Evolutionary conservation across 495 filamentous ascomycete genomes (phyloP).

Genomic region (Bryoglossum gracile): DNA sequence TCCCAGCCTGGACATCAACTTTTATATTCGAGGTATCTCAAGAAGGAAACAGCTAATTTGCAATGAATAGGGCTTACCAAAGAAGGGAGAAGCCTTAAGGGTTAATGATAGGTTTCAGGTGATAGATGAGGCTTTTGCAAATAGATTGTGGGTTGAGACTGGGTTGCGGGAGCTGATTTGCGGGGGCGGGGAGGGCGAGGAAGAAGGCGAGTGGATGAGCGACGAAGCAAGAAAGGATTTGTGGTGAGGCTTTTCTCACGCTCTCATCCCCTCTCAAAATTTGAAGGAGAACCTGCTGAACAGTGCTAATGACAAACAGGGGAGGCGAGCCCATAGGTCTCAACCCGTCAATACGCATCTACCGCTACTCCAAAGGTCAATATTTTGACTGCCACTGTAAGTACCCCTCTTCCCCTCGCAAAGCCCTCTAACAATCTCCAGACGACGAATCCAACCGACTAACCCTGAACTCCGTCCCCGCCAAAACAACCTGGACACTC

Average conservation of each 20-base stretch:
- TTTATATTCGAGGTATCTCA: too few species aligned
- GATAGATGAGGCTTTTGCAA: conserved; percentile 66
- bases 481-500: conserved; percentile 86
- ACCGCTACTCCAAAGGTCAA: conserved; percentile 81
- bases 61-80: too few species aligned
- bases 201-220: conserved; percentile 14
- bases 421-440: conserved; percentile 24
- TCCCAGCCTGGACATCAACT: too few species aligned
- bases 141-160: conserved; percentile 62
- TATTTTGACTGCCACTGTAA: conserved; percentile 86
- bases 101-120: conserved; percentile 92
- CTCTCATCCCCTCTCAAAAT: neutral
- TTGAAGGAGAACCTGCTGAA: too few species aligned
- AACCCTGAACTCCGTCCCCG: conserved; percentile 47
- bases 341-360: conserved; percentile 84
- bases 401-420: conserved; percentile 27
- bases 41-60: too few species aligned
- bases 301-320: conserved; percentile 38
- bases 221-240: conserved; percentile 27
- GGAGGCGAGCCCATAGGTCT: conserved; percentile 79
- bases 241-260: conserved; percentile 29
- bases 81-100: conserved; percentile 74
- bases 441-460: conserved; percentile 75
- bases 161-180: conserved; percentile 46
- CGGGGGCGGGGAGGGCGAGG: conserved; percentile 23